Base-by-base conservation (phyloP, 805 yeast species). In the Sungouiozyma ichnusensis region DNA sequence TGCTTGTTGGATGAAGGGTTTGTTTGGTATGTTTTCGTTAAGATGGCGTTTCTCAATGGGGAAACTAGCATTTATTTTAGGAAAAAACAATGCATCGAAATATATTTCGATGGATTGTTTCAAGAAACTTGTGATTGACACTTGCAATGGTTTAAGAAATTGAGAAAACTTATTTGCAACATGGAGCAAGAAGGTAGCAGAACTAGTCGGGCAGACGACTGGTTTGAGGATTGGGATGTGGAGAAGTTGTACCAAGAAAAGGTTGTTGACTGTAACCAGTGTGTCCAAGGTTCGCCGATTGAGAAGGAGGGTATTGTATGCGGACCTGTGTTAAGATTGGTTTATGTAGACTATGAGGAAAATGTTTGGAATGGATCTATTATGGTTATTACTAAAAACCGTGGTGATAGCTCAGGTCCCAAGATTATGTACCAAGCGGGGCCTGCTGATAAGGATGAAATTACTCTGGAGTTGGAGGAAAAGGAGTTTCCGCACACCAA, bases 291-390 rank as follows among this genome's bases (percentile, higher is more conserved):
- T 2, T 53, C 62, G 2, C 58, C 61, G 3, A 48, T 53, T 18
- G 37, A 34, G 4, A 39, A 41, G 0, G 13, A 36, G n/a, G 59
- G 64, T 14, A 68, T 60, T 14, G 53, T 58, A 2, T 79, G 85
- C 57, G 97, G 97, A 2, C 97, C 97, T 0, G 66, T 80, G 24
- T 62, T 88, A 38, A 68, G 92, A 44, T 72, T 81, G 38, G 64
- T 77, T 44, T 87, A 81, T 5, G 74, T 81, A 37, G 86, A 83
- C 48, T 63, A 69, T 13, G 64, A 66, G 3, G 33, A 40, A 3
- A 29, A 37, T 20, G 65, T 73, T 35, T 88, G 86, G 65, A 62
- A 87, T 20, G 96, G 81, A 3, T 66, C 84, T 2, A 66, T 85
- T 17, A 49, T 85, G 60, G 57, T 88, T 20, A 87, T 87, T 2